Evolutionary conservation across 1,284 basidiomycete species (phyloP).

Genomic region (Chondrostereum purpureum): DNA sequence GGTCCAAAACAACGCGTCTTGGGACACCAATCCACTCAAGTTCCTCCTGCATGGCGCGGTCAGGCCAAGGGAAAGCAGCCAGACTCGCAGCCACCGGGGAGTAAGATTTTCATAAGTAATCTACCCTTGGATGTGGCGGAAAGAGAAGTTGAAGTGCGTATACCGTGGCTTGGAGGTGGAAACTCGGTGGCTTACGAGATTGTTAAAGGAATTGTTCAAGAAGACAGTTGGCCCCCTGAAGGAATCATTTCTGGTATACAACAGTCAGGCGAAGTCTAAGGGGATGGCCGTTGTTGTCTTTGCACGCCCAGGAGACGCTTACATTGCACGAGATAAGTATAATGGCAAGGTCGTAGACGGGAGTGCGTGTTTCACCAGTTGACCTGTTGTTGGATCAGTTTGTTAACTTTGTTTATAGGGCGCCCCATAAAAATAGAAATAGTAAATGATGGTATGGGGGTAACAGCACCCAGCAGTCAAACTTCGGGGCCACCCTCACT

Average conservation of each 20-base stretch:
- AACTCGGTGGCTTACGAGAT: slow-evolving; percentile 3
- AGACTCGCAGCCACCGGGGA: slow-evolving; percentile 39
- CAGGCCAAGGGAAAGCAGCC: slow-evolving; percentile 24
- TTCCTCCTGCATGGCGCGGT: slow-evolving; percentile 54
- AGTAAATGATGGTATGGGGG: slow-evolving; percentile 36
- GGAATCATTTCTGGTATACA: slow-evolving; percentile 65
- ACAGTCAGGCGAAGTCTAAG: slow-evolving; percentile 62
- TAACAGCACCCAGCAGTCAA: slow-evolving; percentile 9
- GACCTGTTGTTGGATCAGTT: not conserved
- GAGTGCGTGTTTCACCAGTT: slow-evolving; percentile 38
- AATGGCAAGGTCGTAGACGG: slow-evolving; percentile 71
- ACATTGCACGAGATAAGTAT: slow-evolving; percentile 55
- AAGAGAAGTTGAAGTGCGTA: slow-evolving; percentile 60
- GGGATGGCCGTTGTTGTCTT: slow-evolving; percentile 72
- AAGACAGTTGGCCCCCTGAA: slow-evolving; percentile 69
- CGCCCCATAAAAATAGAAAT: slow-evolving; percentile 66
- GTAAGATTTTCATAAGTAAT: slow-evolving; percentile 64
- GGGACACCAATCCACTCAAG: slow-evolving; percentile 45
- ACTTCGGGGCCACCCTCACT: slow-evolving; percentile 17
- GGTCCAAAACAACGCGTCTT: slow-evolving; percentile 49
- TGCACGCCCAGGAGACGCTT: slow-evolving; percentile 53
- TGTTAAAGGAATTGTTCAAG: slow-evolving; percentile 55
- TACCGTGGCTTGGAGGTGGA: slow-evolving; percentile 9
- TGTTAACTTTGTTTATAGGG: slow-evolving; percentile 30
- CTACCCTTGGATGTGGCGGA: slow-evolving; percentile 66